These are phyloP conservation scores for Albugo candida DNA, from an alignment of 352 stramenopile genomes.

Conservation along the genomic window DNA sequence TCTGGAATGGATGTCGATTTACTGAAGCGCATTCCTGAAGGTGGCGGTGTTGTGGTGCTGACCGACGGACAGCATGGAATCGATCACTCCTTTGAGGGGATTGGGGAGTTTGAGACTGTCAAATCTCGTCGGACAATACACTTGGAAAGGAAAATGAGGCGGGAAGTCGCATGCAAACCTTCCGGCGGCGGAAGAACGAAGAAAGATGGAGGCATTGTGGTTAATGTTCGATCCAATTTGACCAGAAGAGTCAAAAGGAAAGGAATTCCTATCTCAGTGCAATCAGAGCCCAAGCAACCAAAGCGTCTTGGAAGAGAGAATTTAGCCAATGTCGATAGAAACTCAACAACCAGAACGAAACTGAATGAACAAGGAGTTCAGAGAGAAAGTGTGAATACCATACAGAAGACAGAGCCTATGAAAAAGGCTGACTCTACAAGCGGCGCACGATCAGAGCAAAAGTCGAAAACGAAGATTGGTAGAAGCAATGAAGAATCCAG, in stretches of 20 bases:
- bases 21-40: slow-evolving; percentile 7
- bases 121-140: slow-evolving; percentile 13
- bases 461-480: too few relatives aligned
- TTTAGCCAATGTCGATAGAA: too few relatives aligned
- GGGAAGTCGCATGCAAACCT: slow-evolving; percentile 1
- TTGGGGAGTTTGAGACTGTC: slow-evolving; percentile 13
- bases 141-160: slow-evolving; percentile 10
- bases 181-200: not conserved
- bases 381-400: not conserved
- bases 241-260: not conserved
- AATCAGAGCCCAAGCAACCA: too few relatives aligned
- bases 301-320: too few relatives aligned
- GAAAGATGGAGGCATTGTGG: not conserved
- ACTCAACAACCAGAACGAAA: not conserved
- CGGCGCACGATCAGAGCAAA: too few relatives aligned
- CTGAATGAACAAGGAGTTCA: not conserved
- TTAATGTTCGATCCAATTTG: not conserved
- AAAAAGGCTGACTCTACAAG: too few relatives aligned
- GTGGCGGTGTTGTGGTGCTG: slow-evolving; percentile 8
- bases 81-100: not conserved
- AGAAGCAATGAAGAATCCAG: too few relatives aligned
- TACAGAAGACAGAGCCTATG: too few relatives aligned
- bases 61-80: slow-evolving; percentile 7
- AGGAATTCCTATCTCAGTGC: too few relatives aligned
- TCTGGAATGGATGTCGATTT: not conserved